Evolutionary conservation across 257 asterid species (phyloP).

Genomic region (Nicotiana attenuata): DNA sequence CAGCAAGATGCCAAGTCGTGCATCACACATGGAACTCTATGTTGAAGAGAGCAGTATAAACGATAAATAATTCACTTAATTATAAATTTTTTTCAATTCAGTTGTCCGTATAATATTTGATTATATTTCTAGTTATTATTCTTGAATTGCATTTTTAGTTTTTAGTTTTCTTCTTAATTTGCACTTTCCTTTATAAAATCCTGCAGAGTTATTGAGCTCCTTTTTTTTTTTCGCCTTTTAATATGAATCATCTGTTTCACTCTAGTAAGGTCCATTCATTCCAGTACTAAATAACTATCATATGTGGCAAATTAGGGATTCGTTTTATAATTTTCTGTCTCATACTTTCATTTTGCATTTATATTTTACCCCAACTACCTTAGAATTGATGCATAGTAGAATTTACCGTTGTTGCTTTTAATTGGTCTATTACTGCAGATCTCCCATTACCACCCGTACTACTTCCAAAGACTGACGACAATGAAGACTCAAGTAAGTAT

Average conservation of each 20-base stretch:
- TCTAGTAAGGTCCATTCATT: background rate
- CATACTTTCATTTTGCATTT: background rate
- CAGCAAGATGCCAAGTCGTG: background rate
- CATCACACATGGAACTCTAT: background rate
- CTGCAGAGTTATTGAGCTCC: background rate
- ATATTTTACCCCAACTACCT: background rate
- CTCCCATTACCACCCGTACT: conserved; percentile 60
- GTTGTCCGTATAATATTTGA: background rate
- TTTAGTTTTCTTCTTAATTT: background rate
- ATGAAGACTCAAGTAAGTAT: conserved; percentile 63
- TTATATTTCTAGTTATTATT: background rate
- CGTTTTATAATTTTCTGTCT: background rate
- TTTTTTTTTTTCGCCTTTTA: background rate
- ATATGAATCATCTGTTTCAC: background rate
- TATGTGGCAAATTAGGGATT: background rate
- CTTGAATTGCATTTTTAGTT: background rate
- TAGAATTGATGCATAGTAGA: background rate
- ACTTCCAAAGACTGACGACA: conserved; percentile 54
- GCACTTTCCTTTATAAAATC: background rate
- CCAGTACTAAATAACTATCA: background rate
- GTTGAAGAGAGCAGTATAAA: background rate
- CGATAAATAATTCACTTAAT: background rate
- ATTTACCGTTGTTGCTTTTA: background rate
- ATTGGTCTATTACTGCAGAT: conserved; percentile 32
- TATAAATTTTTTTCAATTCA: background rate